phyloP scores from a whole-genome alignment of 2,329 filamentous ascomycete species.

The Exophiala mesophila region DNA sequence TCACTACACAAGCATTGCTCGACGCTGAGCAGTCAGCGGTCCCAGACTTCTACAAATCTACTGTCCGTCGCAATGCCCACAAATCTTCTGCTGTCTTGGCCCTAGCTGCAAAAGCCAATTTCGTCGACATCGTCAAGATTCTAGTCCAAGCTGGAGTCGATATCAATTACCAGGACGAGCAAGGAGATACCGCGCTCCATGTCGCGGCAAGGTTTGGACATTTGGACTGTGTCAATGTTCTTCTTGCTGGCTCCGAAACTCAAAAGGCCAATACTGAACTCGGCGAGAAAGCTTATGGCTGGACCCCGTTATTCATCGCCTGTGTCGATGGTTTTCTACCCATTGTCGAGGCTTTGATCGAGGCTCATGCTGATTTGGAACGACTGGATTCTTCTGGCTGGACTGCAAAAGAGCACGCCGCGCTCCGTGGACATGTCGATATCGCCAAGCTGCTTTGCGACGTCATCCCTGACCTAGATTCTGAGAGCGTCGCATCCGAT shows the following conservation, averaged over 20 bases:
- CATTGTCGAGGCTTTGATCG: slow-evolving; percentile 71
- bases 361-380: slow-evolving; percentile 70
- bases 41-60: slow-evolving; percentile 47
- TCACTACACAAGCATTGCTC: slow-evolving; percentile 77
- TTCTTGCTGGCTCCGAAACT: slow-evolving; percentile 64
- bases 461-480: slow-evolving; percentile 43
- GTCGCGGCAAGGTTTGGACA: slow-evolving; percentile 87
- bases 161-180: slow-evolving; percentile 86
- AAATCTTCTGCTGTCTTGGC: slow-evolving; percentile 85
- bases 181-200: slow-evolving; percentile 86
- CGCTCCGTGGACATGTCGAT: slow-evolving; percentile 77
- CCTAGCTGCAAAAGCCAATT: slow-evolving; percentile 83
- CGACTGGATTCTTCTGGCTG: slow-evolving; percentile 81
- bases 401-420: slow-evolving; percentile 90
- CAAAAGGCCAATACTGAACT: slow-evolving; percentile 75
- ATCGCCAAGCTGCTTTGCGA: slow-evolving; percentile 67
- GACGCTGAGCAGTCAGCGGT: slow-evolving; percentile 74
- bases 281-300: slow-evolving; percentile 76
- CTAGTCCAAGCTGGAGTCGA: slow-evolving; percentile 86
- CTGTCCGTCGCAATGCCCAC: slow-evolving; percentile 63
- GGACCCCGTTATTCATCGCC: slow-evolving; percentile 93
- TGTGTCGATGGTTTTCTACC: slow-evolving; percentile 79
- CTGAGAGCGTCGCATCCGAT: slow-evolving; percentile 16
- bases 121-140: slow-evolving; percentile 75
- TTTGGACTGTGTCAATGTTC: slow-evolving; percentile 68